These are phyloP conservation scores for Nidularia sp. DNA, from an alignment of 768 basidiomycete genomes.

Conservation along the genomic window DNA sequence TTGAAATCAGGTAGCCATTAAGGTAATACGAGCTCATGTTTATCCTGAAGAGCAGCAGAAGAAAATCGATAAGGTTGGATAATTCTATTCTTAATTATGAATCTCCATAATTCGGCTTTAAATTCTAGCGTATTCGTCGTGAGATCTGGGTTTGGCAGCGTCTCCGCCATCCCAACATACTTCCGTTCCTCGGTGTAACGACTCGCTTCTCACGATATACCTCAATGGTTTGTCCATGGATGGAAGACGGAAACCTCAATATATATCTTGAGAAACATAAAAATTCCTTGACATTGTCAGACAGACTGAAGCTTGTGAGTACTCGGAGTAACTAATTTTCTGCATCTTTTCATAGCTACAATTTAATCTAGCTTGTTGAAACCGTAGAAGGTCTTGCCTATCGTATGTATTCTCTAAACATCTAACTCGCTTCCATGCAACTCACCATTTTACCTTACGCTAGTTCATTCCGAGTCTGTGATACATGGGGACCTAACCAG, in stretches of 20 bases:
- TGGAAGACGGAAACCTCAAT: conserved; percentile 7
- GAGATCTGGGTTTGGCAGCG: conserved; percentile 2
- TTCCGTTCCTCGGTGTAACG: conserved; percentile 5
- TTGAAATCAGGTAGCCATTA: too few species aligned
- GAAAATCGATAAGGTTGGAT: too few species aligned
- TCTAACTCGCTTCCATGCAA: too few species aligned
- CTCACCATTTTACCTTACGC: too few species aligned
- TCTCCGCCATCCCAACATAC: conserved; percentile 3
- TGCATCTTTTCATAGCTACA: neutral
- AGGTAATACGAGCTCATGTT: too few species aligned
- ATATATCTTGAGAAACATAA: conserved; percentile 3
- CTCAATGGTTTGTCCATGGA: conserved; percentile 8
- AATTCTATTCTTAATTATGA: too few species aligned
- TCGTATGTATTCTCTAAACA: too few species aligned
- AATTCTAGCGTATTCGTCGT: neutral
- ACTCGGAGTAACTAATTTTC: neutral
- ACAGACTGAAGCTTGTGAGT: neutral
- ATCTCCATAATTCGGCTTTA: neutral
- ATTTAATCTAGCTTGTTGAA: too few species aligned
- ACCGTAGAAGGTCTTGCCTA: too few species aligned
- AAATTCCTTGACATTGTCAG: neutral
- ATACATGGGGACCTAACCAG: conserved; percentile 28
- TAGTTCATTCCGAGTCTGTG: conserved; percentile 12
- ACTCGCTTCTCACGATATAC: conserved; percentile 2
- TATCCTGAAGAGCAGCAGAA: too few species aligned